Base-by-base conservation (phyloP, 768 basidiomycete species). In the Mycena sanguinolenta region DNA sequence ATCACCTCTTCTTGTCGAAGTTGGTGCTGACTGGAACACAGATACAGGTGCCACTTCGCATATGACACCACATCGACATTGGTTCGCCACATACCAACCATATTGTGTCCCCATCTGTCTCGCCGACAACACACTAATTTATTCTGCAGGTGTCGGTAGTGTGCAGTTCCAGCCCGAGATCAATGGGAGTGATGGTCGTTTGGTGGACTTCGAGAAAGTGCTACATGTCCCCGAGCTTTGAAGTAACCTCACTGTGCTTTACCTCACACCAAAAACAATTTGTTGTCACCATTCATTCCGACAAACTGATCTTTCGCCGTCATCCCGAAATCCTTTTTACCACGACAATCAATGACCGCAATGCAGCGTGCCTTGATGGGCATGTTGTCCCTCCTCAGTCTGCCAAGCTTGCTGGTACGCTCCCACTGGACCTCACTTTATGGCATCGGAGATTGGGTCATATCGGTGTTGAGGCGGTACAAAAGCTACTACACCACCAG, bases 371-470 rank as follows among this genome's bases (percentile, higher is more conserved):
- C 57, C 72, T 79, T 19, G 46, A 74, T 58, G 76, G 79, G 50
- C 21, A n/a, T n/a, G n/a, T n/a, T n/a, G n/a, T 58, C 9, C 17
- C 14, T 23, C 13, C 57, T 38, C 58, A 52, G 17, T 54, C 32
- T 23, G 67, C 72, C 1, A 61, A 59, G 30, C 65, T 60, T 13
- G 65, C 69, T 17, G 70, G 54, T 4, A 82, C 79, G 9, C 60
- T 75, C 32, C 71, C 76, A 32, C 59, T 79, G 19, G 76, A 76
- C 60, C 65, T 75, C 10, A 28, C 17, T 7, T 69, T 78, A 6
- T 79, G 79, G 78, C 82, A 83, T 73, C 69, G 69, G 32, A 72
- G 79, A n/a, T 75, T 74, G 42, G 77, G 67, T 9, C 82, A 82
- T 66, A 65, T 73, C 39, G 78, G 78, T 65, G 55, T 65, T 67